Evolutionary conservation across 2,329 filamentous ascomycete species (phyloP).

Genomic region (Pestalotiopsis sp.): DNA sequence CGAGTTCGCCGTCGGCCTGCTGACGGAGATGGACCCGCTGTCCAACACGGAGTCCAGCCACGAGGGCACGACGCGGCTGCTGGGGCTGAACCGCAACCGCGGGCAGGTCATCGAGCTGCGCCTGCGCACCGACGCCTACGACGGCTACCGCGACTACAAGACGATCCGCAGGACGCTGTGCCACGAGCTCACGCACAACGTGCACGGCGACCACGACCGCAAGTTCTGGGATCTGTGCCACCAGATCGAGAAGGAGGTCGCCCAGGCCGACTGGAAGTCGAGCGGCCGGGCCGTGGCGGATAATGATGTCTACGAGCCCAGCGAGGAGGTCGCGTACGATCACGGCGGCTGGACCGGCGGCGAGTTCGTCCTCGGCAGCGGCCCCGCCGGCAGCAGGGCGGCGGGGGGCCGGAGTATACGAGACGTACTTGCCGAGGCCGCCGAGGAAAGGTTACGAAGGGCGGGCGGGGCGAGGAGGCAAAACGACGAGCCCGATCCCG

Average conservation of each 20-base stretch:
- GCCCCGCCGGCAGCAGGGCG: constrained; percentile 24
- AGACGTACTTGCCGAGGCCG: constrained; percentile 75
- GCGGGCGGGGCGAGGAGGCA: constrained; percentile 28
- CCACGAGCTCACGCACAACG: constrained; percentile 94
- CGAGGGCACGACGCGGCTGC: constrained; percentile 72
- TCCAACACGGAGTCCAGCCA: constrained; percentile 74
- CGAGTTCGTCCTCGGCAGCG: constrained; percentile 72
- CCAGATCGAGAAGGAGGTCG: constrained; percentile 86
- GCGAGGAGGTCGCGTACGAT: constrained; percentile 62
- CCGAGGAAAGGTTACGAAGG: constrained; percentile 67
- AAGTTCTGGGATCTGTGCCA: constrained; percentile 90
- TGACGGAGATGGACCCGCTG: constrained; percentile 95
- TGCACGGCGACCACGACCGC: constrained; percentile 80
- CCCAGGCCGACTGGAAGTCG: constrained; percentile 75
- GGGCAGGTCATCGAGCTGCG: constrained; percentile 91
- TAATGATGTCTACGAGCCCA: constrained; percentile 61
- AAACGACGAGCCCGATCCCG: background rate
- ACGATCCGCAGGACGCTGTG: constrained; percentile 91
- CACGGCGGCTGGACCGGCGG: constrained; percentile 80
- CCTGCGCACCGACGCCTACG: constrained; percentile 89
- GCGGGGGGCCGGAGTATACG: constrained; percentile 59
- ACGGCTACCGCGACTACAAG: constrained; percentile 91
- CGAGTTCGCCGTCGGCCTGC: constrained; percentile 79
- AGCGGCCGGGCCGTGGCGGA: constrained; percentile 70
- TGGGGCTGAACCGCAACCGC: constrained; percentile 85